Base-by-base conservation (phyloP, 75 land plant genomes). In the Isoetes taiwanensis region DNA sequence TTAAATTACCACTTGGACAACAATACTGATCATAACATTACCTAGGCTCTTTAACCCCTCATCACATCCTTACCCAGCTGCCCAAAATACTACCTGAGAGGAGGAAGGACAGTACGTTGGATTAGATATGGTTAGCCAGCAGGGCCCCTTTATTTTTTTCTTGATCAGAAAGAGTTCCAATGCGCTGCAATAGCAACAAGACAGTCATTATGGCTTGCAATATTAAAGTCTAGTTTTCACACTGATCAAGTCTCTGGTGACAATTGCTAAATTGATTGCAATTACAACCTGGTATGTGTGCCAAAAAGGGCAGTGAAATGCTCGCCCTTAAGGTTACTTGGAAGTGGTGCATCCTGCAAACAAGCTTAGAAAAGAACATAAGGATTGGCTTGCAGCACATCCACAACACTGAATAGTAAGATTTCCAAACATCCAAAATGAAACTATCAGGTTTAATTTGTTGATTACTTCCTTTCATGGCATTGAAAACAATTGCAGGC, bases 71-170 rank as follows among this genome's bases (percentile, higher is more conserved):
- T n/a, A n/a, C n/a, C n/a, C n/a, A n/a, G n/a, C n/a, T n/a, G n/a
- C n/a, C n/a, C n/a, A n/a, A n/a, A n/a, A n/a, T n/a, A n/a, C n/a
- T 58, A 93, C 98, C 70, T 80, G 65, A 42, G 91, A 76, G 37
- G 84, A 63, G 60, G 73, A 35, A 4, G 81, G 62, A 33, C 72
- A 66, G 64, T 29, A 71, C 26, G 62, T 48, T 61, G 82, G 80
- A 21, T 78, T 89, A 27, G 84, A 76, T 52, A 94, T 57, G 24
- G 99, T 82, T 19, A 94, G 67, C 99, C 99, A 94, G 11, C 78
- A 79, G 6, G 99, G 99, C 34, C 96, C 96, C 41, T 77, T 87
- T 17, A 89, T 77, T 56, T 74, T 85, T 70, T 77, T 78, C 67
- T 94, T 89, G 56, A 94, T 65, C 19, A 88, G 65, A 54, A 94